Evolutionary conservation across 2,329 filamentous ascomycete species (phyloP).

Genomic region (Botryotinia convoluta): DNA sequence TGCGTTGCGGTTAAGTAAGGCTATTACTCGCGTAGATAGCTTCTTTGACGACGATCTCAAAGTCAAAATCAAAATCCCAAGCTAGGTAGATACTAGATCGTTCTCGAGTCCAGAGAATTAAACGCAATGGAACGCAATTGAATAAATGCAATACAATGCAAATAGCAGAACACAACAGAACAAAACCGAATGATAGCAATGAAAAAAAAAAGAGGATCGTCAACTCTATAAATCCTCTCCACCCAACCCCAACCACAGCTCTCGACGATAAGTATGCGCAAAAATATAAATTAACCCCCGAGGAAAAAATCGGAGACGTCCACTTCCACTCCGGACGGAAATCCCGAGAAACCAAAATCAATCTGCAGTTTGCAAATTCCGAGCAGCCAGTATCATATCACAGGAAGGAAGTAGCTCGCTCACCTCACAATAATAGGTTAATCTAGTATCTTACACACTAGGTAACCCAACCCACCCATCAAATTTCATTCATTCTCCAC

Average conservation of each 20-base stretch:
- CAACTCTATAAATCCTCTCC: not conserved
- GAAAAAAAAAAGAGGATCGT: not conserved
- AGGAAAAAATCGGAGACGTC: not conserved
- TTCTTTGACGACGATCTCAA: not conserved
- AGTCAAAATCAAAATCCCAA: not conserved
- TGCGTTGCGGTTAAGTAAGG: not conserved
- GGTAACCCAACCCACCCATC: not conserved
- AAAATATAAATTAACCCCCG: not conserved
- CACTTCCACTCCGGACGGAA: not conserved
- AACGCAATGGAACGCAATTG: not conserved
- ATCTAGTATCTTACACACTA: not conserved
- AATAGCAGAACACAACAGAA: not conserved
- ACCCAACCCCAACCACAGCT: not conserved
- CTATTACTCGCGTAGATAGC: not conserved
- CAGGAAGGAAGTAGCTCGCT: not conserved
- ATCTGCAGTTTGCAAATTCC: not conserved
- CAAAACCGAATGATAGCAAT: not conserved
- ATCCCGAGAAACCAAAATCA: not conserved
- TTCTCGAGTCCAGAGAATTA: not conserved
- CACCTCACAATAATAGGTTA: not conserved
- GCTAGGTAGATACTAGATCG: not conserved
- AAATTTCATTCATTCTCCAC: not conserved
- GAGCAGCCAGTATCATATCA: not conserved
- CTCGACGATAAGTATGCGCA: not conserved
- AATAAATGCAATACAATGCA: not conserved